Evolutionary conservation across 2,329 filamentous ascomycete species (phyloP).

Genomic region (Canariomyces notabilis): DNA sequence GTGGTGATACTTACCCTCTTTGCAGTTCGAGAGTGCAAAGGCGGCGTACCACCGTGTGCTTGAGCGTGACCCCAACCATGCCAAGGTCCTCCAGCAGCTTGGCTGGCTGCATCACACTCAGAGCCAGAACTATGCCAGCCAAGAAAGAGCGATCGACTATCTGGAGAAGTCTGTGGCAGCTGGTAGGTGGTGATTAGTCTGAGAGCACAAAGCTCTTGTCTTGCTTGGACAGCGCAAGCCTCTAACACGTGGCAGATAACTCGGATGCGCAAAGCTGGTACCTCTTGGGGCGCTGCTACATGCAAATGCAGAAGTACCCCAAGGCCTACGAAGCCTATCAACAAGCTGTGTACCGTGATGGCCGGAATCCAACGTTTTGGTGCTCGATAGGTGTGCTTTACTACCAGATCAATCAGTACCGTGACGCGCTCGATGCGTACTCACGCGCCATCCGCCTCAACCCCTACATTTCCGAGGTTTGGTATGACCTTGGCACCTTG

Average conservation of each 20-base stretch:
- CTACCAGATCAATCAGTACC: slow-evolving; percentile 99
- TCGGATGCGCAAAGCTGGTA: slow-evolving; percentile 98
- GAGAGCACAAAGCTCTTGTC: slow-evolving; percentile 3
- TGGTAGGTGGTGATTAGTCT: slow-evolving; percentile 53
- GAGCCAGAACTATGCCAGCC: slow-evolving; percentile 82
- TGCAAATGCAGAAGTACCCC: slow-evolving; percentile 98
- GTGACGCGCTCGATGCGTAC: slow-evolving; percentile 95
- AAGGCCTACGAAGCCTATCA: slow-evolving; percentile 99
- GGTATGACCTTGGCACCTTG: slow-evolving; percentile 95
- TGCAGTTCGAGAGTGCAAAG: slow-evolving; percentile 87
- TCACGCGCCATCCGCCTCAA: slow-evolving; percentile 94
- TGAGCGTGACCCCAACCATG: slow-evolving; percentile 90
- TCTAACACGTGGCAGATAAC: slow-evolving; percentile 60
- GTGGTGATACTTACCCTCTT: slow-evolving; percentile 16
- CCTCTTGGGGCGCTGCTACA: slow-evolving; percentile 93
- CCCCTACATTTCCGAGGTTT: slow-evolving; percentile 97
- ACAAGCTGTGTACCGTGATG: slow-evolving; percentile 96
- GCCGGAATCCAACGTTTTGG: slow-evolving; percentile 97
- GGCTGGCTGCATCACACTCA: slow-evolving; percentile 98
- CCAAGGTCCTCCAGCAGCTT: slow-evolving; percentile 95
- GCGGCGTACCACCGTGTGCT: slow-evolving; percentile 87
- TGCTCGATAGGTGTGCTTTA: slow-evolving; percentile 98
- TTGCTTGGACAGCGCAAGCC: background rate
- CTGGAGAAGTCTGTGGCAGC: slow-evolving; percentile 93
- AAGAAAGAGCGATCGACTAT: slow-evolving; percentile 95